A percentile compares a stretch with the other conserved stretches of the same genome.
Evolutionary conservation across 164 flowering plant species (phyloP).

Genomic region (Aristolochia fimbriata): DNA sequence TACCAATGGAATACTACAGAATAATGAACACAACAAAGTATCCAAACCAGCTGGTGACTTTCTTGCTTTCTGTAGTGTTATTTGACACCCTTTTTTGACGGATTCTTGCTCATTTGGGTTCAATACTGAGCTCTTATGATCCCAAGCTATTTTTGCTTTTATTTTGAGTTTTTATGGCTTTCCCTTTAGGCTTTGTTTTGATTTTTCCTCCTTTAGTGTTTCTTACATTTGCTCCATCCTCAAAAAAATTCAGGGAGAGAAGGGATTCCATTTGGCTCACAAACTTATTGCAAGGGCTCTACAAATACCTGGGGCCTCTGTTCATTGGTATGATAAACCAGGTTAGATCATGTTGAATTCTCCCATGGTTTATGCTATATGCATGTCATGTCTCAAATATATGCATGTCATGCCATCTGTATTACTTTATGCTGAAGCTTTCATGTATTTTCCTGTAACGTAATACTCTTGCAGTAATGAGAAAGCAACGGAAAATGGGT

Average conservation of each 20-base stretch:
- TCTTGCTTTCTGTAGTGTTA: too few relatives aligned
- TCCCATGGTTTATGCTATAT: neutral
- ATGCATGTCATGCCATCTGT: neutral
- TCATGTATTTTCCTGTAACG: neutral
- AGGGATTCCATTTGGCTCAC: conserved; percentile 67
- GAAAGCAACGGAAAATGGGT: conserved; percentile 87
- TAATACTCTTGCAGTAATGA: conserved; percentile 47
- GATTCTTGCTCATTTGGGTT: too few relatives aligned
- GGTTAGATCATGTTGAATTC: conserved; percentile 30
- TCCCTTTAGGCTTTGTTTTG: neutral
- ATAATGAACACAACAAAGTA: too few relatives aligned
- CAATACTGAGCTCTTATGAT: too few relatives aligned
- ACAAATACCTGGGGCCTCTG: conserved; percentile 54
- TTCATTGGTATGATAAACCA: conserved; percentile 97
- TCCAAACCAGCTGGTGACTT: too few relatives aligned
- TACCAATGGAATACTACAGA: too few relatives aligned
- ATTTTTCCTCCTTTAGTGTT: neutral
- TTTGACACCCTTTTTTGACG: too few relatives aligned
- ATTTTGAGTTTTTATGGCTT: too few relatives aligned
- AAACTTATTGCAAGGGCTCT: conserved; percentile 67
- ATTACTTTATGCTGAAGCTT: neutral
- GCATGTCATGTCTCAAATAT: neutral
- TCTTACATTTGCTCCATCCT: neutral
- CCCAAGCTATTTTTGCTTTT: too few relatives aligned
- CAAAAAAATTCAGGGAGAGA: conserved; percentile 49